These are phyloP conservation scores for Cubamyces sp. DNA, from an alignment of 768 basidiomycete species.

Conservation along the genomic window DNA sequence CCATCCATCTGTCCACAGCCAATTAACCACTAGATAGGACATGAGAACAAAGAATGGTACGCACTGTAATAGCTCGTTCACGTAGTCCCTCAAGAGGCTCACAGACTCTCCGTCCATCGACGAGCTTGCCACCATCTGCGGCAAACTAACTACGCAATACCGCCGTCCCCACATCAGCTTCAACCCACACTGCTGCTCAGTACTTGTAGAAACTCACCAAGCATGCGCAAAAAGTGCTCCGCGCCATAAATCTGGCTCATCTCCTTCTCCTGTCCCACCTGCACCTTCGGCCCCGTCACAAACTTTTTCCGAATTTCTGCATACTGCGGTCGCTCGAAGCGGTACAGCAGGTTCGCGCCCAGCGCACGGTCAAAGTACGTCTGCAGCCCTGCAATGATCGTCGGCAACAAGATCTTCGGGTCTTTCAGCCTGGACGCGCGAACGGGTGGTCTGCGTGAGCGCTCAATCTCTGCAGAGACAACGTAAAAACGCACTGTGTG, in stretches of 20 bases:
- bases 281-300: constrained; percentile 73
- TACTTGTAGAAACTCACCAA: constrained; percentile 59
- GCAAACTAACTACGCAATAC: constrained; percentile 77
- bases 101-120: constrained; percentile 92
- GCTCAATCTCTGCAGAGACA: background rate
- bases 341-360: constrained; percentile 88
- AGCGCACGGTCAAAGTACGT: constrained; percentile 94
- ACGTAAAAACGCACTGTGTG: constrained; percentile 28
- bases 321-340: constrained; percentile 95
- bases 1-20: constrained; percentile 66
- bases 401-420: constrained; percentile 70
- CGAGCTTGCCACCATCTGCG: constrained; percentile 86
- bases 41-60: constrained; percentile 31
- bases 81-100: constrained; percentile 81
- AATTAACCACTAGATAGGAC: background rate
- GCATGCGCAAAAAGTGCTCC: constrained; percentile 89
- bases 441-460: background rate
- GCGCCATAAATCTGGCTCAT: constrained; percentile 94
- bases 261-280: constrained; percentile 72
- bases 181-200: no score
- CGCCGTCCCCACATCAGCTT: background rate
- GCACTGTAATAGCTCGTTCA: constrained; percentile 84
- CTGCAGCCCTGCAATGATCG: constrained; percentile 82
- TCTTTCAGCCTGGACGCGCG: constrained; percentile 59
- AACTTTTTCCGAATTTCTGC: constrained; percentile 74